Base-by-base conservation (phyloP, 176 grass and related monocot genomes). In the Metroxylon sagu region DNA sequence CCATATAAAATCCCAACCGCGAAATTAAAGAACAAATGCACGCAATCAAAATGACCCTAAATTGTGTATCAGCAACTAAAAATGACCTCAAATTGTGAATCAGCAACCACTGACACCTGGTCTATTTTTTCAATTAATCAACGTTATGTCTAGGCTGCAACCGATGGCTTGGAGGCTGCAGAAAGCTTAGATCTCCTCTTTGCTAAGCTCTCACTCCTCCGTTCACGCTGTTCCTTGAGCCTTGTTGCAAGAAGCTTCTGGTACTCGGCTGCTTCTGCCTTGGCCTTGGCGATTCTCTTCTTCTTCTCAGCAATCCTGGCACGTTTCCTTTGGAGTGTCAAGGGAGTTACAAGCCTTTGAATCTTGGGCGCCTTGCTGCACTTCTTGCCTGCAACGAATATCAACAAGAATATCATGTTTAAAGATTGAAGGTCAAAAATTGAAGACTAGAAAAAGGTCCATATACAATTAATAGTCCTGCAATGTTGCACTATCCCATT, bases 131-230 rank as follows among this genome's bases (percentile, higher is more conserved):
- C 28, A 4, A 4, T 29, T 29, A 29, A 29, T 28, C 2, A 28
- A 28, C 2, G 2, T 28, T 28, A 28, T 5, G 31, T 15, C 48
- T 48, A 62, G 16, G 60, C 60, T 35, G 60, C 29, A 15, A 62
- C 31, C 15, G 60, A 49, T 48, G 60, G 60, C 60, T 62, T 62
- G n/a, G 60, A 62, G 17, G 60, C 60, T 48, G 60, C 60, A 62
- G 60, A 62, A 49, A 62, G 31, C 60, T 62, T 62, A 18, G 60
- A 62, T 15, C 60, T 62, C 31, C 60, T 49, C 60, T 62, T 62
- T 29, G 60, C 60, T 30, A 62, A 49, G 30, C 60, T 62, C 60
- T 62, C 60, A 30, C 60, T 62, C 25, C 60, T 10, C 17, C 60
- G 60, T 4, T 62, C 60, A 16, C 31, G 60, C 60, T 62, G 60